Evolutionary conservation across 768 basidiomycete species (phyloP), one percentile per base, ranked within the genome.

Genomic region (Xerocomus spinulosus): DNA sequence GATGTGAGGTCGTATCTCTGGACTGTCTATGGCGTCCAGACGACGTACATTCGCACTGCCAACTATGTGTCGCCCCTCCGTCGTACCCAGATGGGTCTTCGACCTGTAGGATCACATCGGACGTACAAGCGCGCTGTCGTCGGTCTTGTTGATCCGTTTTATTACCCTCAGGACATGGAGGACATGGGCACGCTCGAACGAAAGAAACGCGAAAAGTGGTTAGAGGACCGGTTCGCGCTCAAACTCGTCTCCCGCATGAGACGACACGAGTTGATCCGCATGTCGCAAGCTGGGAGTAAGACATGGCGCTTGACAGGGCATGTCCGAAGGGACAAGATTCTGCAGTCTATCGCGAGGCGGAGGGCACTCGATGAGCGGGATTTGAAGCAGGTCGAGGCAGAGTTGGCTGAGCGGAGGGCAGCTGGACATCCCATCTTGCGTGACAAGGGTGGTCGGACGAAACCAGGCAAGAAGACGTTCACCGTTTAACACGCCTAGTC

Each of bases 21-120:
- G 43, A 78, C 91, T 28, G 79, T 85, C n/a, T 97, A 97, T 57
- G 88, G 89, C 51, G 82, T 97, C 38, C 73, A 83, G 60, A 86
- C 87, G 50, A 95, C 92, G 7, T 96, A 94, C 66, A 91, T 97
- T 52, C 90, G 93, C 43, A 97, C 93, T n/a, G 88, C 90, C 74
- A 90, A 88, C 72, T 91, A 92, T 58, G 71, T 84, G 50, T 78
- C 85, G 1, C 80, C 83, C 36, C 58, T 78, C 17, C 60, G 62
- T 9, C 68, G 74, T 33, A 54, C 50, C 0, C 52, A 42, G 24
- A 21, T 55, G 24, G 56, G 66, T 40, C 66, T 63, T 35, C 55
- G 67, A 12, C 55, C 66, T 26, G 52, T 67, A 40, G 39, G 69
- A 59, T 38, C 68, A 43, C 53, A 77, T 57, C 76, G 74, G 55